Base-by-base conservation (phyloP, 495 filamentous ascomycete species). In the Darksidea phi region DNA sequence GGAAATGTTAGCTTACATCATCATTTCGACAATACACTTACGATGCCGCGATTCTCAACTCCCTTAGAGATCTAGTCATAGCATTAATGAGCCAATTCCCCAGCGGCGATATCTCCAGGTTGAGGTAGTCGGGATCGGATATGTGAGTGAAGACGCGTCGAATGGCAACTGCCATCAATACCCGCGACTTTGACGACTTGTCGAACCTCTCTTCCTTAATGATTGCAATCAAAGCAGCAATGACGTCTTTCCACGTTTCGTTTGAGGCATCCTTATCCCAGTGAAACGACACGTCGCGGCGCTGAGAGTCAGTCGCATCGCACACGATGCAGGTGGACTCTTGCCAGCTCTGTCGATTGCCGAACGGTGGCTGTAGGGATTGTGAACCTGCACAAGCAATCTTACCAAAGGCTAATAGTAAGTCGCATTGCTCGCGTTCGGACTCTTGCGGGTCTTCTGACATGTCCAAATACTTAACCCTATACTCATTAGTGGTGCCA, bases 21-120 rank as follows among this genome's bases (percentile, higher is more conserved):
- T 6, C 32, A 15, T 23, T 25, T n/a, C 15, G 18, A 12, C 26
- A 13, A 12, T 8, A 4, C 3, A 58, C 63, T 6, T 62, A 67
- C 63, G 7, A 88, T 65, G 91, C 88, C 24, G 87, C 88, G 69
- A 96, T 80, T 12, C 94, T 86, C 49, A 97, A 76, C 68, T 97
- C 94, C 69, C 94, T 83, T 21, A 88, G 72, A 6, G 92, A 93
- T 70, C 91, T 96, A 48, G 83, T 82, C 20, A 96, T 75, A 1
- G 88, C 90, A 56, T 85, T 80, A 1, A 97, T 71, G 68, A 90
- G 94, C 80, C 89, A 91, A 67, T 90, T 84, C 0, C 90, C 91
- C 42, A 88, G 76, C 0, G 72, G 59, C 7, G 88, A 90, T 6
- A 68, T 75, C 38, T 82, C 80, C 2, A 97, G 73, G 60, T 91